phyloP scores from a whole-genome alignment of 1,284 basidiomycete genomes.

The Moesziomyces globuligerus region DNA sequence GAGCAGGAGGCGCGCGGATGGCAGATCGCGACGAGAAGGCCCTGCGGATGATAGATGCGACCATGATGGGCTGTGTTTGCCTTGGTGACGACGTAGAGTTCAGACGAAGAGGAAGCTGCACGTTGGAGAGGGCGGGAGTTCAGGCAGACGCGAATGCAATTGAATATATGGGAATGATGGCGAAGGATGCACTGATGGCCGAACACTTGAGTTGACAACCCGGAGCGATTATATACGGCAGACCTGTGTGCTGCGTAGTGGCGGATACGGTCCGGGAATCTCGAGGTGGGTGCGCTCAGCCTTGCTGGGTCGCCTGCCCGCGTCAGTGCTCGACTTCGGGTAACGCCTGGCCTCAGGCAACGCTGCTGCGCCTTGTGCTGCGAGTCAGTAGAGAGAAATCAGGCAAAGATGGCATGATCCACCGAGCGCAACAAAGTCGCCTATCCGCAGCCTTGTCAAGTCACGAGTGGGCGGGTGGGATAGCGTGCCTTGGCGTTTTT shows the following conservation, averaged over 20 bases:
- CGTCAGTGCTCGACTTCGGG: too few species aligned
- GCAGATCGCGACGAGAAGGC: constrained; percentile 41
- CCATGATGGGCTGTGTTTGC: constrained; percentile 12
- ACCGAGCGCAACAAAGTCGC: background rate
- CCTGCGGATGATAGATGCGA: constrained; percentile 24
- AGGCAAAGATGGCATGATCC: background rate
- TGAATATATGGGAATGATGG: background rate
- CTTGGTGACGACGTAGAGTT: background rate
- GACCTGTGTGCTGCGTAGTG: background rate
- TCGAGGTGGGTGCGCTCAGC: too few species aligned
- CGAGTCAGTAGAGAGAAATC: background rate
- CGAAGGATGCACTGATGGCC: background rate
- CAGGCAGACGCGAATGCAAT: background rate
- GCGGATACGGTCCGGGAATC: background rate
- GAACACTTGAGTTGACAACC: background rate
- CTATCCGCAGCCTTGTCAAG: background rate
- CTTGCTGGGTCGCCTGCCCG: too few species aligned
- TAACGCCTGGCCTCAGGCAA: too few species aligned
- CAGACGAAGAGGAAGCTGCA: background rate
- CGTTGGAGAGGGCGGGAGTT: background rate
- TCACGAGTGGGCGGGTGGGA: background rate
- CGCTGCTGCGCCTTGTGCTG: background rate
- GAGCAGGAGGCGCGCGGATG: constrained; percentile 42
- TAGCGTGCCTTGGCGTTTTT: constrained; percentile 12
- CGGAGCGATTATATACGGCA: background rate